These are phyloP conservation scores for Suhomyces taliae DNA, from an alignment of 1,139 yeast genomes.

Conservation along the genomic window DNA sequence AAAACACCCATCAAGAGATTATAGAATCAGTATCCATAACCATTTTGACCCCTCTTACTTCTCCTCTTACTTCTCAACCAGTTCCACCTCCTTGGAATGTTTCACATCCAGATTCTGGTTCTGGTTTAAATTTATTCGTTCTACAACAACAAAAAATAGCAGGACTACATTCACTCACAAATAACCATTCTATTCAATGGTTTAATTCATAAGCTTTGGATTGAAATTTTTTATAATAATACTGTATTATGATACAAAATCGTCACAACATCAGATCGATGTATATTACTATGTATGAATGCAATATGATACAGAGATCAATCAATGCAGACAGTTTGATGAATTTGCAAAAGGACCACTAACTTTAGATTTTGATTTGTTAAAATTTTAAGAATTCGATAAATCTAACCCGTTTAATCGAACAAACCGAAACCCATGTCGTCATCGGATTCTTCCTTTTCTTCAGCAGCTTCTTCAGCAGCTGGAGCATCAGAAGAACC, in stretches of 20 bases:
- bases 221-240: no score
- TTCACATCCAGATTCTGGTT: no score
- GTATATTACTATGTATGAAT: not conserved
- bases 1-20: no score
- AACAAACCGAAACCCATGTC: constrained; percentile 88
- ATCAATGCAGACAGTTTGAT: not conserved
- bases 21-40: no score
- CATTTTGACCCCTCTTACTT: no score
- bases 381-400: not conserved
- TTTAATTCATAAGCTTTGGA: no score
- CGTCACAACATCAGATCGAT: constrained; percentile 1
- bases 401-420: constrained; percentile 48
- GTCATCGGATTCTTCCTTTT: constrained; percentile 62
- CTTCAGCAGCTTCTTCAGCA: constrained; percentile 55
- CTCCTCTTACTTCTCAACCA: no score
- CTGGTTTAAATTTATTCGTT: no score
- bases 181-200: no score
- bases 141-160: no score
- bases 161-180: no score
- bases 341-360: not conserved
- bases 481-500: constrained; percentile 58
- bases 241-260: constrained; percentile 4
- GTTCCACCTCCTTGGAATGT: no score
- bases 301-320: not conserved
- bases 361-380: not conserved